These are phyloP conservation scores for Infundibulicybe gibba DNA, from an alignment of 768 basidiomycete genomes.

Conservation along the genomic window DNA sequence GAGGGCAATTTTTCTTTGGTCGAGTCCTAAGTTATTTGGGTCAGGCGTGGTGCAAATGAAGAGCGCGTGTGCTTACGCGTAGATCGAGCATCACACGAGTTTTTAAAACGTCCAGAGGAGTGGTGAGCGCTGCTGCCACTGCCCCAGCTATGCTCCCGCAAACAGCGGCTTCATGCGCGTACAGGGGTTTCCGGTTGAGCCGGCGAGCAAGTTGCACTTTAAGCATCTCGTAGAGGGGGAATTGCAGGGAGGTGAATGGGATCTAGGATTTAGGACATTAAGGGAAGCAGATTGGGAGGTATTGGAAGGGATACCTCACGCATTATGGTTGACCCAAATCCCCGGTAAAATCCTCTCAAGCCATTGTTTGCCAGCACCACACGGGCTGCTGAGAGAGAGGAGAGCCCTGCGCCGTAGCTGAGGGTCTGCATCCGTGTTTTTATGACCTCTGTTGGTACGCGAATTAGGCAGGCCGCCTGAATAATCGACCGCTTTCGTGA, in stretches of 20 bases:
- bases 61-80: slow-evolving; percentile 44
- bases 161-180: slow-evolving; percentile 73
- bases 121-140: slow-evolving; percentile 84
- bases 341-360: slow-evolving; percentile 79
- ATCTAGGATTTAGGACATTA: slow-evolving; percentile 49
- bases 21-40: slow-evolving; percentile 35
- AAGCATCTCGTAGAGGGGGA: slow-evolving; percentile 90
- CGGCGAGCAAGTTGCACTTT: slow-evolving; percentile 62
- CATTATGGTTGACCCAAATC: slow-evolving; percentile 76
- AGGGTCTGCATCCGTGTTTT: slow-evolving; percentile 92
- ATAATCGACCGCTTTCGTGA: slow-evolving; percentile 4
- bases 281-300: slow-evolving; percentile 22
- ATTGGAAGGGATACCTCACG: slow-evolving; percentile 34
- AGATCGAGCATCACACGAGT: slow-evolving; percentile 96
- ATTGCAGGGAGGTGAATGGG: slow-evolving; percentile 94
- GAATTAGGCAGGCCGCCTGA: slow-evolving; percentile 85
- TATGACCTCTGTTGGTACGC: slow-evolving; percentile 95
- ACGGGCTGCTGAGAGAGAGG: slow-evolving; percentile 58
- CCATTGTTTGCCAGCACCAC: slow-evolving; percentile 62
- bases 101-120: slow-evolving; percentile 94
- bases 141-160: slow-evolving; percentile 94
- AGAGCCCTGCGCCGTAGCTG: slow-evolving; percentile 56
- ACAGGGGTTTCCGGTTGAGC: slow-evolving; percentile 52
- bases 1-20: slow-evolving; percentile 49
- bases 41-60: neutral